Percentiles rank a stretch among this genome's conserved stretches.
Evolutionary conservation across 2,329 filamentous ascomycete species (phyloP).

Genomic region (Diaporthe ilicicola): DNA sequence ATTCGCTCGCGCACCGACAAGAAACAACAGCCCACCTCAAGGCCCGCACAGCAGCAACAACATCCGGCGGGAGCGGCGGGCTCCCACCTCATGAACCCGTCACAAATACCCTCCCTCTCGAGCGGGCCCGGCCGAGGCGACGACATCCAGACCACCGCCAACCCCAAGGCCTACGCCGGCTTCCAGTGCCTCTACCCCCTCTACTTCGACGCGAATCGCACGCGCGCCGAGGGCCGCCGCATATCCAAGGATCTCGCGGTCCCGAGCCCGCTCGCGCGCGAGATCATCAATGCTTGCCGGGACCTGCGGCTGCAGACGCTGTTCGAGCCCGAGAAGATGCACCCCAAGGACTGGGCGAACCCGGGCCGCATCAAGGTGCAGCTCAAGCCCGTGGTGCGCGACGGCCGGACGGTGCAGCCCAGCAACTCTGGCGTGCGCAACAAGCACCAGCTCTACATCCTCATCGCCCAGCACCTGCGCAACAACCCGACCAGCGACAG

Average conservation of each 20-base stretch:
- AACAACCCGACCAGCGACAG: conserved; percentile 80
- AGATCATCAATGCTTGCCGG: conserved; percentile 87
- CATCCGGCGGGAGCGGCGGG: conserved; percentile 26
- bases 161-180: conserved; percentile 70
- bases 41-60: not conserved
- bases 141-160: conserved; percentile 49
- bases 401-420: conserved; percentile 34
- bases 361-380: conserved; percentile 87
- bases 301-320: conserved; percentile 75
- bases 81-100: conserved; percentile 45
- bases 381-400: conserved; percentile 59
- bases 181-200: conserved; percentile 94
- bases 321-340: conserved; percentile 89
- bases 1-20: conserved; percentile 51
- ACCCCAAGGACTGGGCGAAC: conserved; percentile 98
- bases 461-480: conserved; percentile 80
- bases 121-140: conserved; percentile 42
- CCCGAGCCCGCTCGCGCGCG: conserved; percentile 83
- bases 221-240: conserved; percentile 81
- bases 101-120: conserved; percentile 48
- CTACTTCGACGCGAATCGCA: conserved; percentile 86
- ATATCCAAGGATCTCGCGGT: conserved; percentile 79
- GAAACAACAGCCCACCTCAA: conserved; percentile 32
- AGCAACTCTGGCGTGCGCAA: conserved; percentile 66
- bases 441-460: conserved; percentile 87